Base-by-base conservation (phyloP, 768 basidiomycete genomes). In the Pulveroboletus sp. region DNA sequence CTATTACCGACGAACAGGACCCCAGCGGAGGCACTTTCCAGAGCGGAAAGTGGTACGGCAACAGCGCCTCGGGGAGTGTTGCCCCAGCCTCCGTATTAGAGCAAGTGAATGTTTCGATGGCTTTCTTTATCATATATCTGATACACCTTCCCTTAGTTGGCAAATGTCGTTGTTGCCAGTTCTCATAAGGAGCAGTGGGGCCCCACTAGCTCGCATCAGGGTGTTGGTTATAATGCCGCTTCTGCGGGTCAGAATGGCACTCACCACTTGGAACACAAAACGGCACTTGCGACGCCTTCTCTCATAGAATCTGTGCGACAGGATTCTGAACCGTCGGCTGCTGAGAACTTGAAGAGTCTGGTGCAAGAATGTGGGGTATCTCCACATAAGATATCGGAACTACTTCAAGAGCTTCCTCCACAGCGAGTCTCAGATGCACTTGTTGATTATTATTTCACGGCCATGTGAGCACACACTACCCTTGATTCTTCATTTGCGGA, bases 321-420 rank as follows among this genome's bases (percentile, higher is more conserved):
- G 42, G 69, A 73, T 46, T 62, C 66, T 33, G 72, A 78, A 43
- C 68, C 72, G 1, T 71, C 75, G 14, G 86, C 91, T 13, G 88
- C 81, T 3, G 90, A 94, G 62, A 93, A 90, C 57, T 70, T 94
- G 41, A 87, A 87, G 63, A 82, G 82, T 38, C 76, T 97, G 31
- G 85, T 95, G 32, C 87, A 89, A 67, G 93, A 97, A 65, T 97
- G 90, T 65, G 94, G 94, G 6, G 90, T 94, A 32, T 82, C 87
- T 16, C 90, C 93, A 2, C 87, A 92, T 52, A 93, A 93, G 67
- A 84, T 97, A 38, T 82, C 87, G 1, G 94, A 95, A 62, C 79
- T 97, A 10, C 74, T 94, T 17, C 84, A 90, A 62, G 93, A 95
- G 57, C 76, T 97, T 37, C 94, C 94, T 39, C 86, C 89, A 5